Evolutionary conservation across 73 alveolate genomes (phyloP).

Genomic region (Stentor coeruleus): DNA sequence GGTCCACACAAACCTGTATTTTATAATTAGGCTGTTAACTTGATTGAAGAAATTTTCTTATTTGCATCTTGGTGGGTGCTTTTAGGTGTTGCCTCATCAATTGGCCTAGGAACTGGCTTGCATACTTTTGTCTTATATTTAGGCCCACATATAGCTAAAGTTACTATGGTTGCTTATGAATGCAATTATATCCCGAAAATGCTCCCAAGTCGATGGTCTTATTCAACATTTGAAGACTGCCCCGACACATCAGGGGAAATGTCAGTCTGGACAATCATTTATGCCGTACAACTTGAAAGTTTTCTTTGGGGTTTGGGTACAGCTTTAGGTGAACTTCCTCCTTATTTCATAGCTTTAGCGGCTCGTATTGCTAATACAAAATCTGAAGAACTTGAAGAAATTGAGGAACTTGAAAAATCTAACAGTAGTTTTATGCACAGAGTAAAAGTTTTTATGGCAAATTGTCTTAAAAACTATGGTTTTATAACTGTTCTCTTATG

Average conservation of each 20-base stretch:
- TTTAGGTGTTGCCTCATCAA: slow-evolving; percentile 80
- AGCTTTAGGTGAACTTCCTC: slow-evolving; percentile 92
- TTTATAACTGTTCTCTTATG: slow-evolving; percentile 67
- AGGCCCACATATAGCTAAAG: slow-evolving; percentile 86
- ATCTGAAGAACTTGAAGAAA: slow-evolving; percentile 64
- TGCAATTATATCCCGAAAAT: slow-evolving; percentile 76
- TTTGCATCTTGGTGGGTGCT: slow-evolving; percentile 57
- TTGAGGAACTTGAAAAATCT: slow-evolving; percentile 28
- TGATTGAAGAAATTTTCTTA: background rate
- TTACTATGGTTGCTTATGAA: slow-evolving; percentile 73
- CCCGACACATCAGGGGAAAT: slow-evolving; percentile 50
- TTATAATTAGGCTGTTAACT: background rate
- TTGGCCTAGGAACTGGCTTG: slow-evolving; percentile 90
- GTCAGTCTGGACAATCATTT: slow-evolving; percentile 38
- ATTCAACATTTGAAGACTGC: slow-evolving; percentile 46
- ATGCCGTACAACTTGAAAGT: slow-evolving; percentile 69
- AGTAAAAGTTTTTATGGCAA: slow-evolving; percentile 47
- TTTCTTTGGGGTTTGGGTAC: slow-evolving; percentile 89
- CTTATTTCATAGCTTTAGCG: slow-evolving; percentile 85
- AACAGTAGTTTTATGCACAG: slow-evolving; percentile 41
- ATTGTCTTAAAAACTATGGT: slow-evolving; percentile 66
- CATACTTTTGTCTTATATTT: slow-evolving; percentile 89
- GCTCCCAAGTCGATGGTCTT: slow-evolving; percentile 69
- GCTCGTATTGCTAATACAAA: slow-evolving; percentile 60
- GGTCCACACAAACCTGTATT: slow-evolving; percentile 20